Conservation (phyloP, 169 alveolate genomes). For the Plasmodium adleri region DNA sequence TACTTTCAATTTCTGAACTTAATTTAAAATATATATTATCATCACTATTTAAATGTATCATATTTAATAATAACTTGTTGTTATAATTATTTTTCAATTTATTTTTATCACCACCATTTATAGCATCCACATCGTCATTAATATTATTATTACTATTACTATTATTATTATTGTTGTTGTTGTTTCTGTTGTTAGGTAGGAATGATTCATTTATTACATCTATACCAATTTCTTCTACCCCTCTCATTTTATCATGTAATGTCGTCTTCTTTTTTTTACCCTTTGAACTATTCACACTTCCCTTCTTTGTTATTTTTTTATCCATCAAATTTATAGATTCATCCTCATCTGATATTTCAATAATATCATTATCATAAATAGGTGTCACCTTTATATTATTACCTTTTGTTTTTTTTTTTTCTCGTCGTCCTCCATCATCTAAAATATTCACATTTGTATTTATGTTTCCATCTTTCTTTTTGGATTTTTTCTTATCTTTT, state of each 20-base stretch:
- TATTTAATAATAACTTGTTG: conserved; percentile 30
- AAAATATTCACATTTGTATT: background rate
- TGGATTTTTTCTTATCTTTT: conserved; percentile 31
- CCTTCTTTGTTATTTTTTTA: conserved; percentile 9
- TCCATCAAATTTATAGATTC: background rate
- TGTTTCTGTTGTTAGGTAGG: background rate
- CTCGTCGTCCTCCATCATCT: conserved; percentile 4
- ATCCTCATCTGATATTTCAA: conserved; percentile 71
- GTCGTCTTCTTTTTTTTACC: conserved; percentile 1
- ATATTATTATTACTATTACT: background rate
- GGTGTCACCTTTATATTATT: background rate
- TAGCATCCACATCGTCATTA: background rate
- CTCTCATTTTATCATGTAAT: background rate
- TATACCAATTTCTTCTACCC: background rate
- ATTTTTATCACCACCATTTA: background rate
- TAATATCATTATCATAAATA: conserved; percentile 18
- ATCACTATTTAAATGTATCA: conserved; percentile 48
- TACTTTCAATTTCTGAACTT: conserved; percentile 72
- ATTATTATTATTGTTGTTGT: background rate
- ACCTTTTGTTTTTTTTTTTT: background rate
- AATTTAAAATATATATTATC: conserved; percentile 48
- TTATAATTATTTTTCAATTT: background rate
- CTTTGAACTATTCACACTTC: conserved; percentile 21
- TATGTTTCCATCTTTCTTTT: background rate
- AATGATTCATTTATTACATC: background rate